Evolutionary conservation across 2,329 filamentous ascomycete species (phyloP), one percentile per base, ranked within the genome.

Genomic region (Apiospora malaysiana): DNA sequence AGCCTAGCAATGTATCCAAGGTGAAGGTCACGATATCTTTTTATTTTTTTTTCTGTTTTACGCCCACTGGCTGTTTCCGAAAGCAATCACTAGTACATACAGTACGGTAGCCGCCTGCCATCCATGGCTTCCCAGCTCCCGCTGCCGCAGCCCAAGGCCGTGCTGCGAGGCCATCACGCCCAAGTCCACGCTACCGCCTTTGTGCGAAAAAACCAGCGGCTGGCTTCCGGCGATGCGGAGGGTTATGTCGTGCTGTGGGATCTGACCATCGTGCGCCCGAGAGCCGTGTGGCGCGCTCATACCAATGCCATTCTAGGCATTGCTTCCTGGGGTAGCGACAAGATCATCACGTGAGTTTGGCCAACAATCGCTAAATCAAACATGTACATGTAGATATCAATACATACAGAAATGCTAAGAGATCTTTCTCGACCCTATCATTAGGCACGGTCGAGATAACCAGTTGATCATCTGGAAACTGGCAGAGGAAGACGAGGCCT

Each of bases 171-270:
- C 69, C 96, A 98, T 83, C 88, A 89, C 70, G 87, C 92, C 0
- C 91, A 94, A 74, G 91, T 98, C 66, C 94, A 98, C 79, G 89
- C 90, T 25, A 86, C 95, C 4, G 84, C 88, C 69, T 95, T 98
- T 78, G 85, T 94, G 75, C 87, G 89, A 69, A 81, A 84, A 51
- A 97, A 98, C 79, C 86, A 89, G 71, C 91, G 93, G 45, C 89
- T 99, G 7, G 84, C 94, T 16, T 96, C 94, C 0, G 95, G 93
- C 46, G 96, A 99, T 82, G 93, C 94, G 10, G 93, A 97, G 56
- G 96, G 96, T 71, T 98, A 92, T 87, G 86, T 97, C 45, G 88
- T 97, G 8, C 83, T 94, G 27, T 99, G 96, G 96, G 92, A 93
- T 78, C 84, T 97, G 49, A 88, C 91, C 37, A 93, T 91, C 68